A percentile compares a stretch with the other conserved stretches of the same genome.
phyloP scores from a whole-genome alignment of 345 rosid genomes.

The Combretum micranthum region DNA sequence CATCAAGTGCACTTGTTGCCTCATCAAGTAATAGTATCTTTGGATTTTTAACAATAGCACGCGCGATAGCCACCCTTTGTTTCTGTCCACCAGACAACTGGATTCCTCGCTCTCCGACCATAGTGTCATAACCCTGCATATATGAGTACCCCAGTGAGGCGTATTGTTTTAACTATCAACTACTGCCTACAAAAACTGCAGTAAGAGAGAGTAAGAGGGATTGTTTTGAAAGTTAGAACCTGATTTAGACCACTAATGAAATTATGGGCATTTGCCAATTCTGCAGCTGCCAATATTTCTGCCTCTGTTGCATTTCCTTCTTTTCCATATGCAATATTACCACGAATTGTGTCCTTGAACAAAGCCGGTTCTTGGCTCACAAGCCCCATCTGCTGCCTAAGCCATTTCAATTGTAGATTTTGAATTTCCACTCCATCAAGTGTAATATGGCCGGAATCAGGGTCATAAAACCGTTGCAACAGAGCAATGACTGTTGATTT shows the following conservation, averaged over 20 bases:
- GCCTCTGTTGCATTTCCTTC: constrained; percentile 27
- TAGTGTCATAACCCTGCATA: constrained; percentile 14
- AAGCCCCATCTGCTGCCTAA: constrained; percentile 32
- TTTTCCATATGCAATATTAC: constrained; percentile 37
- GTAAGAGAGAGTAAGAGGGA: background rate
- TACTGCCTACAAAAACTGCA: no score
- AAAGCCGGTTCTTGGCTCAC: constrained; percentile 32
- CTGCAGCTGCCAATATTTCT: constrained; percentile 27
- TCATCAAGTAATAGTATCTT: constrained; percentile 45
- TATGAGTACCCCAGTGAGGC: background rate
- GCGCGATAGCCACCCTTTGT: constrained; percentile 23
- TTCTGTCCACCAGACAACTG: constrained; percentile 18
- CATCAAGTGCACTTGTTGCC: constrained; percentile 25
- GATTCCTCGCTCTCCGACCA: constrained; percentile 15
- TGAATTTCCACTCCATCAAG: constrained; percentile 29
- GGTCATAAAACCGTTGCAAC: constrained; percentile 30
- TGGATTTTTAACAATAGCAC: constrained; percentile 50
- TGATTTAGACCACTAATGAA: constrained; percentile 25
- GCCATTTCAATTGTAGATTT: constrained; percentile 22
- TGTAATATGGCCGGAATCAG: constrained; percentile 27
- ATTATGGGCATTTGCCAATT: constrained; percentile 24
- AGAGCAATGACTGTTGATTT: constrained; percentile 30
- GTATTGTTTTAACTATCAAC: no score
- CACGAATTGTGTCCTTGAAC: constrained; percentile 27
- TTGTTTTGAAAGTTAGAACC: constrained; percentile 3